Percentiles rank a stretch among this genome's conserved stretches.
phyloP scores from a whole-genome alignment of 2,329 filamentous ascomycete species.

The Cladophialophora chaetospira region DNA sequence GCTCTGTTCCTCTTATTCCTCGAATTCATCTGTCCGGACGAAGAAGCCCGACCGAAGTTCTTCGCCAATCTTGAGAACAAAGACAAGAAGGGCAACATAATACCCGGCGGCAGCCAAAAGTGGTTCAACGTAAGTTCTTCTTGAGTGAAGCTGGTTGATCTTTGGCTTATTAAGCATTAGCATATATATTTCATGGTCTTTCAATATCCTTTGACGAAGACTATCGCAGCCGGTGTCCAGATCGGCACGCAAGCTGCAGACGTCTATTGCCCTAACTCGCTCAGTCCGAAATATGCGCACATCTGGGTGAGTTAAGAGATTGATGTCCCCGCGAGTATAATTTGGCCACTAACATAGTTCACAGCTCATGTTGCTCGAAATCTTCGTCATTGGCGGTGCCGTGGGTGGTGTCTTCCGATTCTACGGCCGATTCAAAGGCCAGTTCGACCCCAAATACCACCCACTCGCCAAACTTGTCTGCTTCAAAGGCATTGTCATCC shows the following conservation, averaged over 20 bases:
- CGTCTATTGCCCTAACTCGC: conserved; percentile 74
- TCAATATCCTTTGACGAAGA: conserved; percentile 79
- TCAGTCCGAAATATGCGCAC: conserved; percentile 74
- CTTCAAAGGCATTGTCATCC: conserved; percentile 88
- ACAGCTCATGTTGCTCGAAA: conserved; percentile 6
- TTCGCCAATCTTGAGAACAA: conserved; percentile 9
- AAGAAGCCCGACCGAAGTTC: conserved; percentile 4
- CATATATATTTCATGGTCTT: conserved; percentile 74
- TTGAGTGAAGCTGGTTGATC: no score
- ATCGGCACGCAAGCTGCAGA: conserved; percentile 70
- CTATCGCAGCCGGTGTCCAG: conserved; percentile 74
- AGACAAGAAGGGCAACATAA: conserved; percentile 7
- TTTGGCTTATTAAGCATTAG: background rate
- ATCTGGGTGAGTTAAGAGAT: conserved; percentile 60
- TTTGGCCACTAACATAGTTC: background rate
- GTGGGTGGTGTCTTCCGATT: conserved; percentile 75
- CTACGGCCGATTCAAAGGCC: conserved; percentile 84
- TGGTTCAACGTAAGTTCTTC: conserved; percentile 49
- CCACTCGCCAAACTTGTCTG: conserved; percentile 48
- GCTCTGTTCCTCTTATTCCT: conserved; percentile 16
- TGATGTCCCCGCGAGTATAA: background rate
- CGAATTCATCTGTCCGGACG: conserved; percentile 15
- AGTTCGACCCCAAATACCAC: conserved; percentile 48
- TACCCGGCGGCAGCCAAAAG: conserved; percentile 14
- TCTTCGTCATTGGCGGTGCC: conserved; percentile 40